Conservation (phyloP, 192 early-diverging fungal species). For the Martensiomyces pterosporus region DNA sequence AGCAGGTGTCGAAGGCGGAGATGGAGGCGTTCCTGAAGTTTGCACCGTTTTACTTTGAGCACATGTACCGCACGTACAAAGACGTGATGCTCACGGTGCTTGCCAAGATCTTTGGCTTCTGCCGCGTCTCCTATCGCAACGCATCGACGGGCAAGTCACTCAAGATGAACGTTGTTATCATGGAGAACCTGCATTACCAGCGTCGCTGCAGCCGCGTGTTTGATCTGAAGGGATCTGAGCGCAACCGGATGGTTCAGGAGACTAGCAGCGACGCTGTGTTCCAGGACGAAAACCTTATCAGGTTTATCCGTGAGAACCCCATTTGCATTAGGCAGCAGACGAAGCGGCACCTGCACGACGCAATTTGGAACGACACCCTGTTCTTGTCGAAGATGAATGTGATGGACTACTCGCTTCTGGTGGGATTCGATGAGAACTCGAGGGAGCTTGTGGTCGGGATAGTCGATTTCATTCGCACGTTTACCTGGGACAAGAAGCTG, state of each 20-base stretch:
- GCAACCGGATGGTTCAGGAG: slow-evolving; percentile 89
- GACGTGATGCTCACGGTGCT: slow-evolving; percentile 69
- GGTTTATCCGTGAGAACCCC: slow-evolving; percentile 72
- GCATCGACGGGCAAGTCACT: slow-evolving; percentile 73
- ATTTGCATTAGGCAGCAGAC: slow-evolving; percentile 89
- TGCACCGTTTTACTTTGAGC: slow-evolving; percentile 87
- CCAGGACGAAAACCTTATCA: slow-evolving; percentile 89
- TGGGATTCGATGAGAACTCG: slow-evolving; percentile 83
- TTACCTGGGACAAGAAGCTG: slow-evolving; percentile 98
- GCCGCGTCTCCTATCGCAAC: slow-evolving; percentile 85
- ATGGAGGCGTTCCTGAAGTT: slow-evolving; percentile 84
- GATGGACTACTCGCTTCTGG: slow-evolving; percentile 96
- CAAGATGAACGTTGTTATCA: slow-evolving; percentile 88
- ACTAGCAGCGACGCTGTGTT: slow-evolving; percentile 85
- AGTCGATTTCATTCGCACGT: slow-evolving; percentile 96
- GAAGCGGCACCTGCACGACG: slow-evolving; percentile 76
- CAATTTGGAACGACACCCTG: slow-evolving; percentile 89
- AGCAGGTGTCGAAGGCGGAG: slow-evolving; percentile 80
- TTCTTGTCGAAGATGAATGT: slow-evolving; percentile 93
- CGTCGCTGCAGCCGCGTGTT: slow-evolving; percentile 75
- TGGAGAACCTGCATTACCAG: slow-evolving; percentile 92
- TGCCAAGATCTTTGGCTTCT: slow-evolving; percentile 91
- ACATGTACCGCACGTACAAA: slow-evolving; percentile 52
- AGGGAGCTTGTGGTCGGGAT: slow-evolving; percentile 96
- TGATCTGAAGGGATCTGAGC: slow-evolving; percentile 92